phyloP scores from a whole-genome alignment of 495 filamentous ascomycete genomes.

The Xylaria acuta region DNA sequence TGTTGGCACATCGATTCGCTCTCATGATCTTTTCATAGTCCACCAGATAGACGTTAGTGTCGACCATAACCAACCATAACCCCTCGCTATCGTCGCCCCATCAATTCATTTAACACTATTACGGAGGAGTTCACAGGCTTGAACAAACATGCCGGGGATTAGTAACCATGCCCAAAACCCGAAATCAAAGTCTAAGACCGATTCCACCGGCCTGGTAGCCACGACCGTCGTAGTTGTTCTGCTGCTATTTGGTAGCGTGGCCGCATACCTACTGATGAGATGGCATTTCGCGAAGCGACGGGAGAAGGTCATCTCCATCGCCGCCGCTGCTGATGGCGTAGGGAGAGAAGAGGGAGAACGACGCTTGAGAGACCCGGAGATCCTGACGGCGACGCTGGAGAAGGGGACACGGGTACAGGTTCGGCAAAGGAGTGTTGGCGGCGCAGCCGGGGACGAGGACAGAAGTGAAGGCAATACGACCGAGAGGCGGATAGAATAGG shows the following conservation, averaged over 20 bases:
- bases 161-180: neutral
- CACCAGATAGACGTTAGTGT: neutral
- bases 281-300: neutral
- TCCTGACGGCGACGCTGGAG: neutral
- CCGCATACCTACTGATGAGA: conserved; percentile 2
- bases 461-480: neutral
- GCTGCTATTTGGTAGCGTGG: neutral
- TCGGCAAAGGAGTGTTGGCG: neutral
- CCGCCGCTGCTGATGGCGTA: too few species aligned
- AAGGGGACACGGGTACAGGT: neutral
- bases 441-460: neutral
- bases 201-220: neutral
- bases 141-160: neutral
- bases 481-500: neutral
- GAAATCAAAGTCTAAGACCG: neutral
- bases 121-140: neutral
- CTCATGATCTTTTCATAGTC: neutral
- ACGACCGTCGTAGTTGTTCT: conserved; percentile 4
- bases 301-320: neutral
- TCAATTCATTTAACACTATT: neutral
- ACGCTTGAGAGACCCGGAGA: neutral
- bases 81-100: neutral
- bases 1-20: neutral
- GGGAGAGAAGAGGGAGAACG: neutral
- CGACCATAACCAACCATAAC: neutral